phyloP scores from a whole-genome alignment of 2,329 filamentous ascomycete genomes.

The Tolypocladium pustulatum region DNA sequence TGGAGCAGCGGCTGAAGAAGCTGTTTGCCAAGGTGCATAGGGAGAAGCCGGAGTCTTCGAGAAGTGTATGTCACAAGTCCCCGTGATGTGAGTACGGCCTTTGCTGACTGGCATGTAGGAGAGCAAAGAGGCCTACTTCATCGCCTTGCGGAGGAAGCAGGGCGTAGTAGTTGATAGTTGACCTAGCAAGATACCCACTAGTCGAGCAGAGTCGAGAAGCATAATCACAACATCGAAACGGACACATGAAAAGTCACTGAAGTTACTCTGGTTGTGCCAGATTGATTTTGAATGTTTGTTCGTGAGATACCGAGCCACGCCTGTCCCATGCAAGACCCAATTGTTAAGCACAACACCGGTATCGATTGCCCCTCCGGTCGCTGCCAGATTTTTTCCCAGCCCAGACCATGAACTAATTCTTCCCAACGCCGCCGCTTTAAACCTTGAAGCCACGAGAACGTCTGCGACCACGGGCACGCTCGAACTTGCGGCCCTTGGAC shows the following conservation, averaged over 20 bases:
- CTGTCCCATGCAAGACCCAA: constrained; percentile 30
- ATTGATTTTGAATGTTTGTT: constrained; percentile 24
- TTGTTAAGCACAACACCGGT: constrained; percentile 19
- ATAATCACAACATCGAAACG: not conserved
- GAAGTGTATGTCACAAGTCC: constrained; percentile 50
- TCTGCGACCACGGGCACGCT: constrained; percentile 97
- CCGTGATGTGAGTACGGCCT: not conserved
- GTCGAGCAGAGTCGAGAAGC: not conserved
- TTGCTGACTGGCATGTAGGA: constrained; percentile 14
- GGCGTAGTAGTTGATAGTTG: constrained; percentile 19
- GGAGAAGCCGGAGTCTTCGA: constrained; percentile 85
- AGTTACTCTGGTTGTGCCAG: constrained; percentile 1
- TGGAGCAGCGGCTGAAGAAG: constrained; percentile 64
- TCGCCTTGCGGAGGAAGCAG: constrained; percentile 60
- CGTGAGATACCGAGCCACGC: constrained; percentile 35
- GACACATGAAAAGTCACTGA: not conserved
- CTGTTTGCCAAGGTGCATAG: constrained; percentile 73
- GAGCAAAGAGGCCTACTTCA: constrained; percentile 71
- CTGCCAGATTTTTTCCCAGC: constrained; percentile 1
- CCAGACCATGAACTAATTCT: constrained; percentile 5
- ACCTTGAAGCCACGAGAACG: constrained; percentile 99
- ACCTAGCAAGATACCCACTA: constrained; percentile 1
- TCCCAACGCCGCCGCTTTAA: constrained; percentile 45
- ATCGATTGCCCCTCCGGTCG: constrained; percentile 14
- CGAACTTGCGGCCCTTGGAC: constrained; percentile 99